Conservation (phyloP, 2,329 filamentous ascomycete genomes). For the Venturia carpophila region DNA sequence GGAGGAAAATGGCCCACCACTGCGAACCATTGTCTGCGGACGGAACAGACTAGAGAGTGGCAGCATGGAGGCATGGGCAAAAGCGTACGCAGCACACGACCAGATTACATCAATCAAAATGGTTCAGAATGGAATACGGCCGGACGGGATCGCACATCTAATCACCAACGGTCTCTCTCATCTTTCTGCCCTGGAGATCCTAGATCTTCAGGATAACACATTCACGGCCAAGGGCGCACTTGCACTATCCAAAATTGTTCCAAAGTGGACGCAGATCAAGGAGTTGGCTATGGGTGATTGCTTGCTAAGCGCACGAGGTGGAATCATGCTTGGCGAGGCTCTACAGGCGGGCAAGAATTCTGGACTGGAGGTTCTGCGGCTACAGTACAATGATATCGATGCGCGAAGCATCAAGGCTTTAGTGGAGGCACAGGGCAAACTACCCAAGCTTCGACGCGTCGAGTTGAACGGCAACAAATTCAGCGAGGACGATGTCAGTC, state of each 20-base stretch:
- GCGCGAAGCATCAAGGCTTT: constrained; percentile 64
- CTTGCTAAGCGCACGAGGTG: constrained; percentile 69
- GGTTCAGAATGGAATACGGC: constrained; percentile 96
- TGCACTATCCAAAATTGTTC: constrained; percentile 67
- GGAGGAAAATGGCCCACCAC: constrained; percentile 66
- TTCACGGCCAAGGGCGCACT: constrained; percentile 76
- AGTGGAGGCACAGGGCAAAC: constrained; percentile 54
- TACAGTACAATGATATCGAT: constrained; percentile 95
- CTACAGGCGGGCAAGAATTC: constrained; percentile 68
- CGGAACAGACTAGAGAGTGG: constrained; percentile 94
- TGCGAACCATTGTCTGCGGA: constrained; percentile 96
- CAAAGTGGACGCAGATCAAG: constrained; percentile 64
- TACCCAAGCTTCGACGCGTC: constrained; percentile 73
- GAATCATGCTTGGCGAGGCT: constrained; percentile 62
- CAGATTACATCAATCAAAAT: constrained; percentile 84
- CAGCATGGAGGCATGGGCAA: constrained; percentile 92
- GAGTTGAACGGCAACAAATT: constrained; percentile 98
- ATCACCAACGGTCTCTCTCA: constrained; percentile 70
- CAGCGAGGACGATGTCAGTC: constrained; percentile 68
- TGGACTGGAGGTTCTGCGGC: constrained; percentile 69
- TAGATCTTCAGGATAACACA: constrained; percentile 97
- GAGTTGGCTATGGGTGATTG: constrained; percentile 90
- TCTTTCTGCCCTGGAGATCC: constrained; percentile 56
- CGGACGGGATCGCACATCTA: constrained; percentile 80
- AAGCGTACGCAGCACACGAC: constrained; percentile 70